Evolutionary conservation across 257 asterid genomes (phyloP).

Genomic region (Coffea eugenioides): DNA sequence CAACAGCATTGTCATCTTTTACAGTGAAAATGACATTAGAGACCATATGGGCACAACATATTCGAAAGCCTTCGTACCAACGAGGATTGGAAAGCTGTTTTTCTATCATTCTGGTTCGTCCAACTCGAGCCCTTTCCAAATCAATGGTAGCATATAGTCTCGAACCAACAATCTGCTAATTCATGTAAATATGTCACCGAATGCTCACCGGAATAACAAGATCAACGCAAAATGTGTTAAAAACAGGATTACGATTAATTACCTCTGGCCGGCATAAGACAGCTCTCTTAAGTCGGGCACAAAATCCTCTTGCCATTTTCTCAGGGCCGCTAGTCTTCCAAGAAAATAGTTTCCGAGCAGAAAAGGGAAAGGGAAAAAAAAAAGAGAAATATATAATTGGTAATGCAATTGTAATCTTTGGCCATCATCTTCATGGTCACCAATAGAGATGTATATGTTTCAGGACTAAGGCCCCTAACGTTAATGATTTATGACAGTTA

Average conservation of each 20-base stretch:
- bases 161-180: conserved; percentile 48
- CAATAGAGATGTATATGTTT: too few species aligned
- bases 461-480: too few species aligned
- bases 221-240: not conserved
- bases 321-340: conserved; percentile 39
- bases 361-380: too few species aligned
- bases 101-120: conserved; percentile 49
- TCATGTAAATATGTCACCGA: not conserved
- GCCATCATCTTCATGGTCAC: too few species aligned
- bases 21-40: conserved; percentile 65
- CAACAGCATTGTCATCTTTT: conserved; percentile 56
- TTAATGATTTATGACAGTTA: too few species aligned
- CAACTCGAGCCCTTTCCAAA: conserved; percentile 67
- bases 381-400: too few species aligned
- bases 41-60: conserved; percentile 69
- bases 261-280: conserved; percentile 63
- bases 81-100: conserved; percentile 57
- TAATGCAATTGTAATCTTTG: too few species aligned
- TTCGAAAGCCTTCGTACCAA: conserved; percentile 61
- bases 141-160: conserved; percentile 73
- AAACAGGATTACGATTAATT: not conserved
- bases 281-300: conserved; percentile 45
- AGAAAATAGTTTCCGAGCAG: too few species aligned
- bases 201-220: not conserved
- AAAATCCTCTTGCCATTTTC: conserved; percentile 33